Conservation (phyloP, 129 eudicot genomes). For the Flaveria sonorensis region DNA sequence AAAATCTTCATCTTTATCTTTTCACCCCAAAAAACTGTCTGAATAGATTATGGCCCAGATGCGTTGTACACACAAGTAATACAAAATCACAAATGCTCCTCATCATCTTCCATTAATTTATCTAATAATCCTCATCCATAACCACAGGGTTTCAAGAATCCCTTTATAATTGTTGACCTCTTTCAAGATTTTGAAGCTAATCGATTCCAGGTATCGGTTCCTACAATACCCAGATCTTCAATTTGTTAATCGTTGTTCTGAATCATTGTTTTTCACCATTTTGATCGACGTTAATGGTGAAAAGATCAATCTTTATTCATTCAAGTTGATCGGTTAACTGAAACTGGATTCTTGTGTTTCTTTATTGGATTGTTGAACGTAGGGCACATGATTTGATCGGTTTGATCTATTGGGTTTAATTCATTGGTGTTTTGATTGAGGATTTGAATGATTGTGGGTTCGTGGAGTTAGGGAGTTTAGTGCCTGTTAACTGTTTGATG, state of each 20-base stretch:
- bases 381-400: not conserved
- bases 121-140: not conserved
- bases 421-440: not conserved
- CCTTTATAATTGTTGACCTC: not conserved
- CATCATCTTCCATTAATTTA: constrained; percentile 18
- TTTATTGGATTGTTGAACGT: constrained; percentile 1
- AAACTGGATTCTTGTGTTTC: not conserved
- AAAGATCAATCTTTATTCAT: constrained; percentile 9
- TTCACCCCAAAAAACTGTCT: constrained; percentile 33
- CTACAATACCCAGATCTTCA: not conserved
- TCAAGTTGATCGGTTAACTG: constrained; percentile 1
- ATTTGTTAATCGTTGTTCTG: not conserved
- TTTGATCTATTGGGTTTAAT: constrained; percentile 12
- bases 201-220: constrained; percentile 53
- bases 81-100: constrained; percentile 18
- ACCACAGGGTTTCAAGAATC: constrained; percentile 28
- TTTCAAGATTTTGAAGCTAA: constrained; percentile 49
- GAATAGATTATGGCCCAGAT: constrained; percentile 21
- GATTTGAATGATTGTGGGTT: not conserved
- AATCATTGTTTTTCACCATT: not conserved
- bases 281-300: constrained; percentile 1
- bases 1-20: not conserved
- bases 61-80: constrained; percentile 15
- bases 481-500: constrained; percentile 12
- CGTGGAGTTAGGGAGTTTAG: too few relatives aligned